Evolutionary conservation across 805 yeast species (phyloP).

Genomic region (Teunomyces atbi): DNA sequence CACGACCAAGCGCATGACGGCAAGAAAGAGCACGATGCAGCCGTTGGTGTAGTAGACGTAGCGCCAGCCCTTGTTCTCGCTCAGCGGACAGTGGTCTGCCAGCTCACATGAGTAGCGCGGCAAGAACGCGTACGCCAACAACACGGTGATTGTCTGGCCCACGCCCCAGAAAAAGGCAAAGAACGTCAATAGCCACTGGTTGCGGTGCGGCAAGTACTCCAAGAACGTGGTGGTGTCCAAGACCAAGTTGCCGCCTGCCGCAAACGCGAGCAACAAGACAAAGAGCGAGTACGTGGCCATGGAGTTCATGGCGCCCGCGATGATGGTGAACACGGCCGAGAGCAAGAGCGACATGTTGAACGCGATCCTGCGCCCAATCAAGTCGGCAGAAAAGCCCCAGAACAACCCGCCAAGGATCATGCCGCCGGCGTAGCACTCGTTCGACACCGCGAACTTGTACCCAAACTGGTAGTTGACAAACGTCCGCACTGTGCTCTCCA

Average conservation of each 20-base stretch:
- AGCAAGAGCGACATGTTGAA: constrained; percentile 41
- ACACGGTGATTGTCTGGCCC: constrained; percentile 54
- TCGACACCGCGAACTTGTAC: constrained; percentile 41
- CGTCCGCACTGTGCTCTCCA: constrained; percentile 46
- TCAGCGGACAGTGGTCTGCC: constrained; percentile 42
- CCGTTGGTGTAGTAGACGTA: constrained; percentile 48
- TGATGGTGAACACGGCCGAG: constrained; percentile 50
- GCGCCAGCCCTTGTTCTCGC: constrained; percentile 59
- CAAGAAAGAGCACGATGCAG: constrained; percentile 43
- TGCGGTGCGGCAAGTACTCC: constrained; percentile 50
- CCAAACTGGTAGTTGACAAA: constrained; percentile 50
- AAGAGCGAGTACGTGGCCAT: constrained; percentile 52
- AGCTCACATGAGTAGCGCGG: constrained; percentile 47
- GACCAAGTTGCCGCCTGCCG: constrained; percentile 58
- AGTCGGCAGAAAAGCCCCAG: constrained; percentile 53
- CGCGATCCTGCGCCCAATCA: constrained; percentile 19
- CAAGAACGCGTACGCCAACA: constrained; percentile 56
- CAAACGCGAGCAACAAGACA: constrained; percentile 43
- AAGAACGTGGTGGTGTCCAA: constrained; percentile 53
- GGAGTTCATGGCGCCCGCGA: constrained; percentile 51
- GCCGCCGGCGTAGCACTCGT: constrained; percentile 36
- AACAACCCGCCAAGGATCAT: constrained; percentile 51
- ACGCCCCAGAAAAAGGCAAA: constrained; percentile 39
- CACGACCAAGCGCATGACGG: constrained; percentile 29
- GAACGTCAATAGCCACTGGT: constrained; percentile 52